A percentile compares a stretch with the other conserved stretches of the same genome.
phyloP scores from a whole-genome alignment of 176 grass and related monocot genomes.

The Phragmites australis region DNA sequence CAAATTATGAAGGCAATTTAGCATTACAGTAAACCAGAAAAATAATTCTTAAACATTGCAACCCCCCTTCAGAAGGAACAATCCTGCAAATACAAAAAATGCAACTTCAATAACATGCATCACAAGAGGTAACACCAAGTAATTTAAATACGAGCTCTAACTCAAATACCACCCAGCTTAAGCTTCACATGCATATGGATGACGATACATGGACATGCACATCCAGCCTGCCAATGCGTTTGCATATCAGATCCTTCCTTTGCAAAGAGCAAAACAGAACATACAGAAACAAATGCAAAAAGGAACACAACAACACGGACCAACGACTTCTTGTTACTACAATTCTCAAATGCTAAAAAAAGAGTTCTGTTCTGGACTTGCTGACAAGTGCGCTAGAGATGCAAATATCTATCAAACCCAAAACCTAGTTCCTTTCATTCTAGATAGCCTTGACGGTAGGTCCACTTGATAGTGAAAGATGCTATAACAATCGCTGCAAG shows the following conservation, averaged over 20 bases:
- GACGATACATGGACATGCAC: conserved; percentile 21
- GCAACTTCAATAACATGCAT: conserved; percentile 37
- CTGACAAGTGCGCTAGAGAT: neutral
- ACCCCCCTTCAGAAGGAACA: conserved; percentile 47
- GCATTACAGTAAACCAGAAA: conserved; percentile 16
- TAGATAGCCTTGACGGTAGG: neutral
- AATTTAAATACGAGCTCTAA: conserved; percentile 34
- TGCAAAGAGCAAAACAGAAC: neutral
- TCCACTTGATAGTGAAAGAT: neutral
- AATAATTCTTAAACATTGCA: conserved; percentile 36
- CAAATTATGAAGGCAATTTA: neutral
- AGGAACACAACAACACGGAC: neutral
- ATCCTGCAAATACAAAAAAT: conserved; percentile 51
- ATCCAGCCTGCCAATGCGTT: conserved; percentile 51
- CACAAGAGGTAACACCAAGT: conserved; percentile 8
- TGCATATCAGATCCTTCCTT: conserved; percentile 44
- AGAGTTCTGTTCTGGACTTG: too few species aligned
- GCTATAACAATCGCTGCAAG: neutral
- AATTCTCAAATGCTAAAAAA: neutral
- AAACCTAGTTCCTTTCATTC: too few species aligned
- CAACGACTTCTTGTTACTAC: neutral
- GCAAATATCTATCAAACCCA: neutral
- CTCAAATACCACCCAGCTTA: conserved; percentile 48
- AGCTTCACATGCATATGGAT: conserved; percentile 37
- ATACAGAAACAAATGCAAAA: conserved; percentile 1